Conservation (phyloP, 352 stramenopile species). For the Phytophthora aleatoria region DNA sequence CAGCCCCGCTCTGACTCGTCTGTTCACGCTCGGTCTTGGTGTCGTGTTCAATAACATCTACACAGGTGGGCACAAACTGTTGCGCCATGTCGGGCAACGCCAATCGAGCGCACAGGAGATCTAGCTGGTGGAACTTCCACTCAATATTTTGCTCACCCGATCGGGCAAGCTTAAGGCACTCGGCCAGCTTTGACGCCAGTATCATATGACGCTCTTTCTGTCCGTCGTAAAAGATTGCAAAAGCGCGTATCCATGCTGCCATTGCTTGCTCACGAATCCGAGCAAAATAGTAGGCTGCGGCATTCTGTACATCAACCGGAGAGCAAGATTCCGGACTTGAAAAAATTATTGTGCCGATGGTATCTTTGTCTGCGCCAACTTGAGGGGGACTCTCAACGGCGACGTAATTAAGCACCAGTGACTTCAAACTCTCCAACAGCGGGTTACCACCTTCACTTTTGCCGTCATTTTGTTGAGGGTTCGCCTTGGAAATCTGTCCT, state of each 20-base stretch:
- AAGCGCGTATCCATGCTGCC: conserved; percentile 66
- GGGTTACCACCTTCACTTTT: conserved; percentile 48
- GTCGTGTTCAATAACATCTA: conserved; percentile 64
- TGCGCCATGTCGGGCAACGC: conserved; percentile 77
- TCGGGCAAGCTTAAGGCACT: conserved; percentile 52
- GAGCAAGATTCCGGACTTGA: conserved; percentile 32
- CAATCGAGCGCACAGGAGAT: conserved; percentile 81
- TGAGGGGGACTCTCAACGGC: conserved; percentile 26
- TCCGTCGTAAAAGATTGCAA: conserved; percentile 77
- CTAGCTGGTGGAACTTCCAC: conserved; percentile 77
- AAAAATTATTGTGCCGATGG: conserved; percentile 54
- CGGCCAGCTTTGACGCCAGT: conserved; percentile 52
- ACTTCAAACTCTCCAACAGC: conserved; percentile 75
- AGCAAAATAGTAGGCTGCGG: conserved; percentile 50
- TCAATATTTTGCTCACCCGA: conserved; percentile 35
- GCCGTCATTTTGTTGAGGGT: conserved; percentile 20
- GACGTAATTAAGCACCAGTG: conserved; percentile 60
- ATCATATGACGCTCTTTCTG: conserved; percentile 68
- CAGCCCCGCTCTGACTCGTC: conserved; percentile 25
- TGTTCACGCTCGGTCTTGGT: conserved; percentile 30
- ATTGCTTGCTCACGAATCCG: conserved; percentile 75
- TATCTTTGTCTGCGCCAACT: conserved; percentile 32
- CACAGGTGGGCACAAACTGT: conserved; percentile 72
- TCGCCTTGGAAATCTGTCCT: conserved; percentile 55
- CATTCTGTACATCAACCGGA: conserved; percentile 44